Evolutionary conservation across 2,329 filamentous ascomycete genomes (phyloP).

Genomic region (Periconia sp.): DNA sequence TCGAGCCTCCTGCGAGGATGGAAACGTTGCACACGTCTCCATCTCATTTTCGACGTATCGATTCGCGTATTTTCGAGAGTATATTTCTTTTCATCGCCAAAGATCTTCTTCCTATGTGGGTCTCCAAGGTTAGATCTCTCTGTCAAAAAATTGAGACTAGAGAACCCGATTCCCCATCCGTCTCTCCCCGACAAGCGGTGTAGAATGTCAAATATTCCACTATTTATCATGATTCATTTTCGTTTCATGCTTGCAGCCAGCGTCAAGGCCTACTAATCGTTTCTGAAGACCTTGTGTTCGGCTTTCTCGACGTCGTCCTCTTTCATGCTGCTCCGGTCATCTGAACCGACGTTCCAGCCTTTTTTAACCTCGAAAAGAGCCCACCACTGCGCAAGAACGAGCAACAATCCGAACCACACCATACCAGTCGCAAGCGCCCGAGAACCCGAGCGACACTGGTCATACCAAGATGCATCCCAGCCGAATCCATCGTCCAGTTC

Average conservation of each 20-base stretch:
- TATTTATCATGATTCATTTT: not conserved
- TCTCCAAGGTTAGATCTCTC: not conserved
- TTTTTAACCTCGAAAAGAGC: slow-evolving; percentile 29
- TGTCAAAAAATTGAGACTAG: not conserved
- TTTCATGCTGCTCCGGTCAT: not conserved
- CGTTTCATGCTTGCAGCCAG: no score
- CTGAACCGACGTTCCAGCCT: slow-evolving; percentile 29
- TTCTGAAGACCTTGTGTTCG: no score
- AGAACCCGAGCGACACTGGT: slow-evolving; percentile 31
- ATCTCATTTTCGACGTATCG: not conserved
- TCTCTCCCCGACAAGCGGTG: no score
- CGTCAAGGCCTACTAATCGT: no score
- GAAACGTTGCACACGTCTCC: not conserved
- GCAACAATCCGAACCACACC: slow-evolving; percentile 21
- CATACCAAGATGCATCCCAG: slow-evolving; percentile 31
- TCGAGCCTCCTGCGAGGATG: not conserved
- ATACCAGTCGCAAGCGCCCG: slow-evolving; percentile 22
- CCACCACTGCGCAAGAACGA: slow-evolving; percentile 41
- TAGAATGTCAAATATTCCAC: not conserved
- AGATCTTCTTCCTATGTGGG: not conserved
- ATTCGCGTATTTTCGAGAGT: not conserved
- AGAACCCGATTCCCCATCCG: not conserved
- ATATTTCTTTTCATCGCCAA: not conserved
- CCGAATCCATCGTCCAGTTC: slow-evolving; percentile 31
- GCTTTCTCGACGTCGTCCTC: slow-evolving; percentile 1